Evolutionary conservation across 2,329 filamentous ascomycete species (phyloP).

Genomic region (Aureobasidium sp.): DNA sequence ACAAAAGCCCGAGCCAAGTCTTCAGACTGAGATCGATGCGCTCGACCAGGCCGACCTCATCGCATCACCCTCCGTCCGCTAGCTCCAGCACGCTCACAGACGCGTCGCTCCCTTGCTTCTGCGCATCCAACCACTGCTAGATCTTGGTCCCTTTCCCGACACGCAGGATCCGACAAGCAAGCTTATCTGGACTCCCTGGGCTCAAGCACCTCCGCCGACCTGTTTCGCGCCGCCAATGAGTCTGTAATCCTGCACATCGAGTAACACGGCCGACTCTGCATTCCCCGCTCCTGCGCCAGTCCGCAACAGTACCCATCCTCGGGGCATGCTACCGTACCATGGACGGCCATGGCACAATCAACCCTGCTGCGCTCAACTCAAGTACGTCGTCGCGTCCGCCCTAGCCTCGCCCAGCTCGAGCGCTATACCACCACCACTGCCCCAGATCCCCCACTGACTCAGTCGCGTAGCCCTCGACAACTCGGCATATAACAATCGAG

Average conservation of each 20-base stretch:
- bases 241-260: conserved; percentile 9
- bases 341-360: conserved; percentile 82
- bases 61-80: conserved; percentile 5
- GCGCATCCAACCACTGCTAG: background rate
- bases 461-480: conserved; percentile 16
- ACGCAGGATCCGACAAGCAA: conserved; percentile 3
- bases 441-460: background rate
- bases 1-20: conserved; percentile 8
- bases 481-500: conserved; percentile 45
- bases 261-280: conserved; percentile 13
- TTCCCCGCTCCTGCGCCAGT: conserved; percentile 16
- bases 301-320: background rate
- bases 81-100: background rate
- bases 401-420: background rate
- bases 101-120: conserved; percentile 1
- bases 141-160: conserved; percentile 12
- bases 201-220: conserved; percentile 10
- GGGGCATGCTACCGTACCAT: conserved; percentile 29
- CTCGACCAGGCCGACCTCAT: background rate
- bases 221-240: conserved; percentile 15
- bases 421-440: background rate
- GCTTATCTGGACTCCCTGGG: conserved; percentile 14
- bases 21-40: conserved; percentile 1
- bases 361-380: conserved; percentile 79
- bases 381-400: conserved; percentile 45